Percentiles rank a stretch among this genome's conserved stretches.
Evolutionary conservation across 345 rosid genomes (phyloP).

Genomic region (Corchorus olitorius): DNA sequence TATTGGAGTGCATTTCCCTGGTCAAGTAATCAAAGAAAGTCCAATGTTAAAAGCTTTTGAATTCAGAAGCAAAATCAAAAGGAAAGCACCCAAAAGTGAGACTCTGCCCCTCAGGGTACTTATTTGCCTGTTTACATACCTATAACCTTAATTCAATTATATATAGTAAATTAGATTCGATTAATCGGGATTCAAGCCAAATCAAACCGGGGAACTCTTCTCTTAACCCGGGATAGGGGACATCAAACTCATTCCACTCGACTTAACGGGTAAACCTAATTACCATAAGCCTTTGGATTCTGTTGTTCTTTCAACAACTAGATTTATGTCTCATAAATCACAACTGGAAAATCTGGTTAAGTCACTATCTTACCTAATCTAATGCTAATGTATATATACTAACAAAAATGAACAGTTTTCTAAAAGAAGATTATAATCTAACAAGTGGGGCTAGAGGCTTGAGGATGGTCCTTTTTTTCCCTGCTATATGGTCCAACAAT

Average conservation of each 20-base stretch:
- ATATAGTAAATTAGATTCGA: too few species aligned
- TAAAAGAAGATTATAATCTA: background rate
- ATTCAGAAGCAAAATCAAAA: background rate
- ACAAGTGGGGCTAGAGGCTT: background rate
- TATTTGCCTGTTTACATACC: background rate
- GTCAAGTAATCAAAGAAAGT: slow-evolving; percentile 22
- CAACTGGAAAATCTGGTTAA: background rate
- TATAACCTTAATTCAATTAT: background rate
- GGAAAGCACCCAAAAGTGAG: background rate
- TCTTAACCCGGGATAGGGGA: too few species aligned
- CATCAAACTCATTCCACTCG: too few species aligned
- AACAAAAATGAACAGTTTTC: too few species aligned
- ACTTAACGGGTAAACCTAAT: too few species aligned
- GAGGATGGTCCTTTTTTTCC: background rate
- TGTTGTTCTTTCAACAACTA: background rate
- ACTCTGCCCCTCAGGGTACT: background rate
- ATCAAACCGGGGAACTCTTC: too few species aligned
- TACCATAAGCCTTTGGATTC: background rate
- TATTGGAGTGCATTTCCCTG: slow-evolving; percentile 18
- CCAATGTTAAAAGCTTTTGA: background rate
- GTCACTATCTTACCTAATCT: slow-evolving; percentile 9
- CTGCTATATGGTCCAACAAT: background rate
- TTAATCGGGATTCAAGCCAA: too few species aligned
- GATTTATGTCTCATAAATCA: background rate
- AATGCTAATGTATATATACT: background rate